These are phyloP conservation scores for Entoloma clypeatum DNA, from an alignment of 1,284 basidiomycete species.

Conservation along the genomic window DNA sequence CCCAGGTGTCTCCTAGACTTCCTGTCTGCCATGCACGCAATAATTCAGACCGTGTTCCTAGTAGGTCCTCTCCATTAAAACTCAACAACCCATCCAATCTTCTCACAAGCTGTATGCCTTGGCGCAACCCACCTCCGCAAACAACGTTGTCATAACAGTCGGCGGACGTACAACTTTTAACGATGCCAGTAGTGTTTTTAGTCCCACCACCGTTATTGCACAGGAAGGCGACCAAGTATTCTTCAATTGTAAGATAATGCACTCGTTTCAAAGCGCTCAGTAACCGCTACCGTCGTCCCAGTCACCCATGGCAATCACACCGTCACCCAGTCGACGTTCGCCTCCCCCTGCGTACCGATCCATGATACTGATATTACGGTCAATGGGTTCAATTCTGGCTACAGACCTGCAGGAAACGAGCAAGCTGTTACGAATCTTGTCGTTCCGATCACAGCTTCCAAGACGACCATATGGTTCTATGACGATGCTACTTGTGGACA, in stretches of 20 bases:
- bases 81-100: not conserved
- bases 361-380: conserved; percentile 43
- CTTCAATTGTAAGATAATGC: conserved; percentile 48
- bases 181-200: conserved; percentile 43
- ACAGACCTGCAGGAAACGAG: conserved; percentile 47
- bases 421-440: conserved; percentile 41
- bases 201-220: conserved; percentile 44
- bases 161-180: conserved; percentile 44
- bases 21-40: too few relatives aligned
- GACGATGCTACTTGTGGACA: conserved; percentile 50
- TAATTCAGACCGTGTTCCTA: conserved; percentile 3
- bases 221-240: conserved; percentile 43
- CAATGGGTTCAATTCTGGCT: conserved; percentile 56
- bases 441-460: conserved; percentile 39
- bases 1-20: too few relatives aligned
- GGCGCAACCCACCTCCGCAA: conserved; percentile 28
- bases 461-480: conserved; percentile 56
- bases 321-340: conserved; percentile 53
- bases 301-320: conserved; percentile 57
- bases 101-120: conserved; percentile 4
- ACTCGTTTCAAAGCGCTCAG: conserved; percentile 13
- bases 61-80: not conserved
- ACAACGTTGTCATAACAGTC: conserved; percentile 43
- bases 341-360: conserved; percentile 45
- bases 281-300: conserved; percentile 23